A percentile compares a stretch with the other conserved stretches of the same genome.
phyloP scores from a whole-genome alignment of 2,329 filamentous ascomycete species.

The Zasmidium angulare region DNA sequence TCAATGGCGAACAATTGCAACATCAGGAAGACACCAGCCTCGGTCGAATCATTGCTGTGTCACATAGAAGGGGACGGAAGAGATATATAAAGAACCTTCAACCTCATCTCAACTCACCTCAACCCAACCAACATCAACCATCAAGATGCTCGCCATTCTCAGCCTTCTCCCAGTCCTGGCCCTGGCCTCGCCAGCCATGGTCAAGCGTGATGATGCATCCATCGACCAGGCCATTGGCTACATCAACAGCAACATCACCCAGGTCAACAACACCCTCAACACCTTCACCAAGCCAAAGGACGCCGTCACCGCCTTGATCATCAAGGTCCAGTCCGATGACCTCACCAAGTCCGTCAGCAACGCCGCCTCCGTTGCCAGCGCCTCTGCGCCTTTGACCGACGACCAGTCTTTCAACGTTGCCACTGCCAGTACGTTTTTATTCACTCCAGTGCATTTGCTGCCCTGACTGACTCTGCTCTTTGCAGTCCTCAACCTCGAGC shows the following conservation, averaged over 20 bases:
- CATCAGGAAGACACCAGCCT: background rate
- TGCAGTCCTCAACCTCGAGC: slow-evolving; percentile 6
- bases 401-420: slow-evolving; percentile 8
- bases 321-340: slow-evolving; percentile 5
- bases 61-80: background rate
- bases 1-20: background rate
- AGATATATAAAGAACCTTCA: background rate
- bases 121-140: background rate
- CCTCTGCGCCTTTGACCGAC: slow-evolving; percentile 5
- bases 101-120: background rate
- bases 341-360: slow-evolving; percentile 10
- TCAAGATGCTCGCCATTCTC: slow-evolving; percentile 4
- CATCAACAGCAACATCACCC: slow-evolving; percentile 12
- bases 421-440: background rate
- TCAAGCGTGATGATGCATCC: slow-evolving; percentile 9
- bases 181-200: slow-evolving; percentile 5
- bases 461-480: background rate
- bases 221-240: slow-evolving; percentile 11
- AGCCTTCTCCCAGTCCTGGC: slow-evolving; percentile 4
- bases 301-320: slow-evolving; percentile 8
- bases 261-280: slow-evolving; percentile 11
- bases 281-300: slow-evolving; percentile 10
- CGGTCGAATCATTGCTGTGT: background rate
- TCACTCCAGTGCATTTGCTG: no score
- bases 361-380: slow-evolving; percentile 4